Percentiles rank a stretch among this genome's conserved stretches.
phyloP scores from a whole-genome alignment of 1,284 basidiomycete genomes.

The Ustilago sp. region DNA sequence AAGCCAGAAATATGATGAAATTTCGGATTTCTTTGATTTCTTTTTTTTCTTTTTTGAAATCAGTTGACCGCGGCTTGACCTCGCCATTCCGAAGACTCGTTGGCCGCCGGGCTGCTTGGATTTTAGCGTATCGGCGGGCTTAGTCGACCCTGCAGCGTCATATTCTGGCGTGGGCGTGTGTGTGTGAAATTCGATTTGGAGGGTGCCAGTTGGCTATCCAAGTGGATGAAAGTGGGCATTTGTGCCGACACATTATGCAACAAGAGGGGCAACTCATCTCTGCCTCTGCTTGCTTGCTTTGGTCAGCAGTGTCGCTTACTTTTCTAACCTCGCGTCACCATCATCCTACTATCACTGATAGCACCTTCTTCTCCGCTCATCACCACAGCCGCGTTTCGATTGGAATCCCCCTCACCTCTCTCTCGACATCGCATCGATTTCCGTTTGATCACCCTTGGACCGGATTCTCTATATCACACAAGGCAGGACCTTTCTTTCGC shows the following conservation, averaged over 20 bases:
- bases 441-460: not conserved
- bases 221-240: not conserved
- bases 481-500: not conserved
- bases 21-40: too few relatives aligned
- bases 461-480: not conserved
- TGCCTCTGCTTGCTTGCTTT: not conserved
- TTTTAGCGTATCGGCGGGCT: constrained; percentile 3
- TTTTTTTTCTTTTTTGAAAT: not conserved
- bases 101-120: not conserved
- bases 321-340: not conserved
- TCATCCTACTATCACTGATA: not conserved
- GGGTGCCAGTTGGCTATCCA: not conserved
- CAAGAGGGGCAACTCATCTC: not conserved
- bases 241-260: not conserved
- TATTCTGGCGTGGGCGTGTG: not conserved
- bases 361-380: not conserved
- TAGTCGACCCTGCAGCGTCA: constrained; percentile 1
- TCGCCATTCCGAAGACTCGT: constrained; percentile 3
- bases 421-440: not conserved
- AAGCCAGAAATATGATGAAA: not conserved
- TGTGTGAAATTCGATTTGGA: not conserved
- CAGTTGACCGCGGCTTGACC: constrained; percentile 1
- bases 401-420: not conserved
- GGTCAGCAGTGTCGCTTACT: not conserved
- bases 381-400: not conserved